A percentile compares a stretch with the other conserved stretches of the same genome.
Conservation (phyloP, 2,329 filamentous ascomycete genomes). For the Aureobasidium vineae region DNA sequence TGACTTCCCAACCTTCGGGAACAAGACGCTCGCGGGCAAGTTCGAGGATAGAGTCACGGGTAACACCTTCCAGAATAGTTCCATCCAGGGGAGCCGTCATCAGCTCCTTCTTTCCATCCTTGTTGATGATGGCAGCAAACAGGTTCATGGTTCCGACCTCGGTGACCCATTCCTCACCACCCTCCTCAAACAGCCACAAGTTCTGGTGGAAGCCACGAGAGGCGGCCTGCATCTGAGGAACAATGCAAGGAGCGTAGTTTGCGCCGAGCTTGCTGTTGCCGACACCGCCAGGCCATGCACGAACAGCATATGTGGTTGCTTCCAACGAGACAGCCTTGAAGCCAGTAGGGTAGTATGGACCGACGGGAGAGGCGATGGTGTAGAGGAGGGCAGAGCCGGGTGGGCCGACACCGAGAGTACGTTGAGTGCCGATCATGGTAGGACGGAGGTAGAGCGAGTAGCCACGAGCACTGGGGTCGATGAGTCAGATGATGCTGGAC, state of each 20-base stretch:
- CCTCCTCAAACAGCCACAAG: constrained; percentile 83
- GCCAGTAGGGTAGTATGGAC: constrained; percentile 95
- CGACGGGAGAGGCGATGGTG: constrained; percentile 93
- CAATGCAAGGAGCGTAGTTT: constrained; percentile 98
- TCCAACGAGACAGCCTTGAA: constrained; percentile 97
- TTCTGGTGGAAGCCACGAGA: constrained; percentile 96
- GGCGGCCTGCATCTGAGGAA: constrained; percentile 92
- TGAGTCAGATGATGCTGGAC: neutral
- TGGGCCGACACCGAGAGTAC: constrained; percentile 87
- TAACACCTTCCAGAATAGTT: constrained; percentile 94
- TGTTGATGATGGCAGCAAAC: constrained; percentile 80
- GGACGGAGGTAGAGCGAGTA: constrained; percentile 96
- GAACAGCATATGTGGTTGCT: constrained; percentile 93
- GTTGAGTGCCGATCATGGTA: constrained; percentile 96
- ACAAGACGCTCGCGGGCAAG: constrained; percentile 80
- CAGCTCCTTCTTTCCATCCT: constrained; percentile 87
- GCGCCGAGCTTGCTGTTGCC: constrained; percentile 98
- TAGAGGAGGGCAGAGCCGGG: constrained; percentile 89
- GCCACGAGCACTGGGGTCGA: constrained; percentile 46
- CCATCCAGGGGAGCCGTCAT: constrained; percentile 94
- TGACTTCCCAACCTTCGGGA: constrained; percentile 83
- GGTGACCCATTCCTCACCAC: constrained; percentile 80
- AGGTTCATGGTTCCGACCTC: constrained; percentile 99
- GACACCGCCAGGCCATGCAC: constrained; percentile 95
- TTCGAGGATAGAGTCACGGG: constrained; percentile 82